Conservation (phyloP, 345 rosid genomes). For the Toxicodendron radicans region DNA sequence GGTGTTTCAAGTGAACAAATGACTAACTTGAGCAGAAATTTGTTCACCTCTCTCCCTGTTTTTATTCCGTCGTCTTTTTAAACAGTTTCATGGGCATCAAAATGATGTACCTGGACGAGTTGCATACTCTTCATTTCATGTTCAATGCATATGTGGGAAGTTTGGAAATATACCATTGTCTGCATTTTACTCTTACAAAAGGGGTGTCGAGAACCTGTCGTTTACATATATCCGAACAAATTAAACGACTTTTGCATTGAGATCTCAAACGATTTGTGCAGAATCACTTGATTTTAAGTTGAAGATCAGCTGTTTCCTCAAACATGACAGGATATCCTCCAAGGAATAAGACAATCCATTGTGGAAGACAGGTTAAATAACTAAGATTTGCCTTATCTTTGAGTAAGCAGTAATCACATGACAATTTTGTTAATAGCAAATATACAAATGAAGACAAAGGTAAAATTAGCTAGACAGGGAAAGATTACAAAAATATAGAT, state of each 20-base stretch:
- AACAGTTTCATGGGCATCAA: neutral
- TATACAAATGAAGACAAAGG: slow-evolving; percentile 9
- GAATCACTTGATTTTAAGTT: neutral
- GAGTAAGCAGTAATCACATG: neutral
- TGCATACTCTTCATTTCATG: neutral
- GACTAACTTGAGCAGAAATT: neutral
- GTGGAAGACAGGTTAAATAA: neutral
- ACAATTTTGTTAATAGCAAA: neutral
- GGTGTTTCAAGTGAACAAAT: neutral
- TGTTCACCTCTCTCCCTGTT: neutral
- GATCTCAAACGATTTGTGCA: neutral
- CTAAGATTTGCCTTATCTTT: neutral
- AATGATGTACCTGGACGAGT: neutral
- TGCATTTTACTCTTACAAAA: neutral
- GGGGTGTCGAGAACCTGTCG: neutral
- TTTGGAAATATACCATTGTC: neutral
- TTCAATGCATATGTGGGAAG: neutral
- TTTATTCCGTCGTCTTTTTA: neutral
- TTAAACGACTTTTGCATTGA: neutral
- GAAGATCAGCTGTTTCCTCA: neutral
- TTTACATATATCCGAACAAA: neutral
- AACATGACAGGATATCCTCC: neutral
- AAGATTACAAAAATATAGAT: neutral
- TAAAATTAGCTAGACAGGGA: neutral
- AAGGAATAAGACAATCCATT: slow-evolving; percentile 1